Evolutionary conservation across 179 eudicot genomes (phyloP), one percentile per base, ranked within the genome.

Genomic region (Beta corolliflora): DNA sequence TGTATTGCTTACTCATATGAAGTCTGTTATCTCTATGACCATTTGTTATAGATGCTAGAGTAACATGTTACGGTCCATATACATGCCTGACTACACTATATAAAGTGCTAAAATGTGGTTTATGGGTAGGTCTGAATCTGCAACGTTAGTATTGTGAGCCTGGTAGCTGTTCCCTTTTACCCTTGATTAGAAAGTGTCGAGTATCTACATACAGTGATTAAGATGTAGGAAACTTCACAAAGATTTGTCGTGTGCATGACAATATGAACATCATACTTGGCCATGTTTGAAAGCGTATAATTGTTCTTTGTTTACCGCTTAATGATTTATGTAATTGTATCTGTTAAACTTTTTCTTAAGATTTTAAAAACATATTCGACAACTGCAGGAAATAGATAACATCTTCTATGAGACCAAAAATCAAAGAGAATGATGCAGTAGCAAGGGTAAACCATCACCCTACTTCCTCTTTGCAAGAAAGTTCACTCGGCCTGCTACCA

Each of bases 391-490:
- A 77, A 89, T 93, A 85, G 95, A 91, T 80, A 92, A 95, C 84
- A 89, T 95, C 84, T 77, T 88, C 81, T 95, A 90, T 73, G 97
- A 93, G 85, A 95, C 98, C 9, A 97, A 95, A 84, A 80, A 90
- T 76, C 82, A 97, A 80, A 90, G 93, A 88, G 98, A 95, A 83
- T 95, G 98, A 97, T 93, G 98, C 91, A 92, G 88, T 82, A 92
- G 91, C 88, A 92, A 90, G 87, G 97, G 94, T 54, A 90, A 88
- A 77, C 95, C 97, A 66, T 87, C 95, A 16, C 88, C 90, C 15
- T 95, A 97, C 90, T 95, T 95, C 87, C 94, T 95, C 80, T 95
- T 95, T 79, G 98, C 97, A 5, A 95, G 98, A 80, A 95, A 95
- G 79, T 95, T 95, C 84, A 89, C 97, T 50, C 88, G 97, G 73